These are phyloP conservation scores for Phialocephala sp. DNA, from an alignment of 2,329 filamentous ascomycete genomes.

Conservation along the genomic window DNA sequence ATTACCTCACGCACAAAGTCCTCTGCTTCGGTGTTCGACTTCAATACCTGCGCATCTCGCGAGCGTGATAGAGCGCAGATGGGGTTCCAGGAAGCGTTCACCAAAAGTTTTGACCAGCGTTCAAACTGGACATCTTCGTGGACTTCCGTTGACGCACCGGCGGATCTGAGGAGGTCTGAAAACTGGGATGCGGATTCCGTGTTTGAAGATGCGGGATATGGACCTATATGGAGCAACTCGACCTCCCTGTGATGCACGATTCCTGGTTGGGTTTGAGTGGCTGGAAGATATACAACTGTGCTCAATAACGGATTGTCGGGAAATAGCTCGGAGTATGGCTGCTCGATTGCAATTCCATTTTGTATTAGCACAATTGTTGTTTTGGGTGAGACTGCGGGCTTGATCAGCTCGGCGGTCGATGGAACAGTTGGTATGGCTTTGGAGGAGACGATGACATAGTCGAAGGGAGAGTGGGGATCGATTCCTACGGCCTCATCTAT, in stretches of 20 bases:
- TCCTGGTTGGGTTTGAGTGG: slow-evolving; percentile 55
- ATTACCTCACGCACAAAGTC: slow-evolving; percentile 57
- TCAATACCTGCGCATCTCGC: slow-evolving; percentile 57
- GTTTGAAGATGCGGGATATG: slow-evolving; percentile 28
- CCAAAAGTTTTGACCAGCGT: slow-evolving; percentile 65
- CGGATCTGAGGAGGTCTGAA: slow-evolving; percentile 42
- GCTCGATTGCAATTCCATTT: slow-evolving; percentile 66
- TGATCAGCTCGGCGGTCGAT: slow-evolving; percentile 31
- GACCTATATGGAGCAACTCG: slow-evolving; percentile 59
- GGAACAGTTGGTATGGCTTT: slow-evolving; percentile 32
- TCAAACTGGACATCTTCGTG: slow-evolving; percentile 60
- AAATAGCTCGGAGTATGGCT: slow-evolving; percentile 55
- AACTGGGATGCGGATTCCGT: slow-evolving; percentile 21
- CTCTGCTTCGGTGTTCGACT: slow-evolving; percentile 53
- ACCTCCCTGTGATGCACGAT: slow-evolving; percentile 55
- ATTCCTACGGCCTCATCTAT: slow-evolving; percentile 25
- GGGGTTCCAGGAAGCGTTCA: slow-evolving; percentile 67
- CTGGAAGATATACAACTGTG: slow-evolving; percentile 58
- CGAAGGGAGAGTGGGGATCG: slow-evolving; percentile 23
- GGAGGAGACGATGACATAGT: slow-evolving; percentile 33
- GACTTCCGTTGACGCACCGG: slow-evolving; percentile 53
- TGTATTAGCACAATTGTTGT: slow-evolving; percentile 65
- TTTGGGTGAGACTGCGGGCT: slow-evolving; percentile 45
- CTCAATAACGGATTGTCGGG: slow-evolving; percentile 59
- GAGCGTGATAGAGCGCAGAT: slow-evolving; percentile 59